Percentiles rank a stretch among this genome's conserved stretches.
phyloP scores from a whole-genome alignment of 306 rosid species.

The Cicer cuneatum region DNA sequence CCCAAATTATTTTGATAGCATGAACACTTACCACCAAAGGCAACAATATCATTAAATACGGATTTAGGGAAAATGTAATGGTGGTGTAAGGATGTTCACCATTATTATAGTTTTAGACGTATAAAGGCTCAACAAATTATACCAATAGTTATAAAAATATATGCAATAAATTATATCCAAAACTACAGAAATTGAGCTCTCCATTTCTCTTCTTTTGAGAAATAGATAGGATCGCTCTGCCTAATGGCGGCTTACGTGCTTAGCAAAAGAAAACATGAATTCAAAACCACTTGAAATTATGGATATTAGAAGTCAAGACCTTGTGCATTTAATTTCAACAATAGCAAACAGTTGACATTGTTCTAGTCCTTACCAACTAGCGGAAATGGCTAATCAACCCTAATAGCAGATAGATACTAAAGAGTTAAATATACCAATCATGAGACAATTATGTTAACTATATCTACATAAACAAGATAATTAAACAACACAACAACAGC shows the following conservation, averaged over 20 bases:
- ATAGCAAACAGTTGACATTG: conserved; percentile 6
- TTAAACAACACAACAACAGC: conserved; percentile 35
- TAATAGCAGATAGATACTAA: conserved; percentile 11
- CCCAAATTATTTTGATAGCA: not conserved
- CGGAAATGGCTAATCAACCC: conserved; percentile 26
- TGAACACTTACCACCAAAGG: not conserved
- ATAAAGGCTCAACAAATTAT: not conserved
- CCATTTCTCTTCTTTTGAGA: not conserved
- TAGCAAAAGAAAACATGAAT: not conserved
- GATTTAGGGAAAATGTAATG: not conserved
- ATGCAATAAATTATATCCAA: not conserved
- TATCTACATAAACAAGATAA: conserved; percentile 42
- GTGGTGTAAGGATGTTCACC: not conserved
- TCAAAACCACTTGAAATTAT: conserved; percentile 1
- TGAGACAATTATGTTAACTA: conserved; percentile 31
- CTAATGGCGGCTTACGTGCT: not conserved
- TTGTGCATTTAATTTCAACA: conserved; percentile 36
- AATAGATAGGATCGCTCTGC: not conserved
- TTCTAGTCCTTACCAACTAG: conserved; percentile 34
- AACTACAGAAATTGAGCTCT: not conserved
- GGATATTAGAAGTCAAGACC: conserved; percentile 19
- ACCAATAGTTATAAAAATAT: not conserved
- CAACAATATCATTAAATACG: not conserved
- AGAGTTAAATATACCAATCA: conserved; percentile 31
- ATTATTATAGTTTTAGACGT: not conserved